phyloP scores from a whole-genome alignment of 2,329 filamentous ascomycete species.

The Aspergillus fructus region DNA sequence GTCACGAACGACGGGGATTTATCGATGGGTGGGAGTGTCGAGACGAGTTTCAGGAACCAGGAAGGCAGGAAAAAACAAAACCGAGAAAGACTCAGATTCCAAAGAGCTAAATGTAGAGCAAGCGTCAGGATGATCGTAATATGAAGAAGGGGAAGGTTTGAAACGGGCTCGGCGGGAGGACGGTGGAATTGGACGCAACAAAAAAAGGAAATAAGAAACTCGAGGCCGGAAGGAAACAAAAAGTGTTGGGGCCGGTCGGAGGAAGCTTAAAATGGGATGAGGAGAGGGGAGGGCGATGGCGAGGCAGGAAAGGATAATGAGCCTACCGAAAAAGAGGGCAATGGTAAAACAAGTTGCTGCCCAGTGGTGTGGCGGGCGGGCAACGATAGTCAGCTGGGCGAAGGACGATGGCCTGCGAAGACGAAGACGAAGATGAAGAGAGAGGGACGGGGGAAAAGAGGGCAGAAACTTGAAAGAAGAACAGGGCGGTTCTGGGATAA shows the following conservation, averaged over 20 bases:
- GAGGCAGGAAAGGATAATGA: not conserved
- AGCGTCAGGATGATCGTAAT: slow-evolving; percentile 14
- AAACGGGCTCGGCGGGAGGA: slow-evolving; percentile 10
- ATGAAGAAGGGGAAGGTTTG: slow-evolving; percentile 11
- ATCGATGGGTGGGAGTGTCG: slow-evolving; percentile 5
- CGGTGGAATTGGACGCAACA: not conserved
- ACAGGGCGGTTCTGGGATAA: slow-evolving; percentile 13
- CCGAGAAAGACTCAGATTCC: slow-evolving; percentile 7
- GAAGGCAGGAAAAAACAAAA: slow-evolving; percentile 10
- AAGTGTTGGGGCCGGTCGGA: slow-evolving; percentile 13
- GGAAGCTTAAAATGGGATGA: slow-evolving; percentile 25
- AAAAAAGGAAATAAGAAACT: not conserved
- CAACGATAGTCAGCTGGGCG: not conserved
- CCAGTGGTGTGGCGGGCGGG: slow-evolving; percentile 4
- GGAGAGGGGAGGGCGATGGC: slow-evolving; percentile 1
- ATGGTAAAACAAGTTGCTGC: slow-evolving; percentile 1
- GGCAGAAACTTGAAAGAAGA: not conserved
- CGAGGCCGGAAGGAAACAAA: not conserved
- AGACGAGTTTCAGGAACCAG: slow-evolving; percentile 8
- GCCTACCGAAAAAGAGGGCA: slow-evolving; percentile 2
- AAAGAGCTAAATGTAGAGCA: slow-evolving; percentile 6
- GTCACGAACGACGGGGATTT: slow-evolving; percentile 13
- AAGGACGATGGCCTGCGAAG: slow-evolving; percentile 20
- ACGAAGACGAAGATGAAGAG: slow-evolving; percentile 14
- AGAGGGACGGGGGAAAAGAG: not conserved